Conservation (phyloP, 2,329 filamentous ascomycete species). For the Penicillium sp. region DNA sequence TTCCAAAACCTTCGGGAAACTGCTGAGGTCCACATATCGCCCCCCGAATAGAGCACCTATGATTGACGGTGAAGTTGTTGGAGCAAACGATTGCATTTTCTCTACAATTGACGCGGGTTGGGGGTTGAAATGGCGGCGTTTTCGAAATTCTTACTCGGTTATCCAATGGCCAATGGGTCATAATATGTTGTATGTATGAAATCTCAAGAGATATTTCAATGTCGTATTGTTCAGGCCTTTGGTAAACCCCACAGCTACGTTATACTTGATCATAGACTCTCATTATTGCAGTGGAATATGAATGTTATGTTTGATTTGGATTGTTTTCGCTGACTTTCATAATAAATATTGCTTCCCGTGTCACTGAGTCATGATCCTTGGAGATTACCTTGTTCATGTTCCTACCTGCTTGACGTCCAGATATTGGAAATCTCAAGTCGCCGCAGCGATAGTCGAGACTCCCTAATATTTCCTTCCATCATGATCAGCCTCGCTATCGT, state of each 20-base stretch:
- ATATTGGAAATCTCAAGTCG: not conserved
- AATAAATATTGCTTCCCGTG: not conserved
- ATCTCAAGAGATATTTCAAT: not conserved
- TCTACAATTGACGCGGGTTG: conserved; percentile 2
- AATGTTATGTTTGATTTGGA: not conserved
- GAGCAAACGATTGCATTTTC: not conserved
- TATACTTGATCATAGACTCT: not conserved
- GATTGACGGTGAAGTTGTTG: conserved; percentile 5
- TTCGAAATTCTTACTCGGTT: not conserved
- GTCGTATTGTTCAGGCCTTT: not conserved
- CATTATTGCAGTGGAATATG: not conserved
- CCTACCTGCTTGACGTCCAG: not conserved
- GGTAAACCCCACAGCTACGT: not conserved
- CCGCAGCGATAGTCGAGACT: not conserved
- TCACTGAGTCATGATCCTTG: not conserved
- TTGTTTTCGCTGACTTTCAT: not conserved
- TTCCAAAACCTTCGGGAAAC: conserved; percentile 39
- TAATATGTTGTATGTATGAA: conserved; percentile 9
- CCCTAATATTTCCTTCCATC: conserved; percentile 10
- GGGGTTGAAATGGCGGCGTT: conserved; percentile 5
- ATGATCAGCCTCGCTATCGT: conserved; percentile 23
- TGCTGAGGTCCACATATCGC: conserved; percentile 14
- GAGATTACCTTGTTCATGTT: not conserved
- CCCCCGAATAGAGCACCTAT: not conserved
- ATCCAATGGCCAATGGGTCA: conserved; percentile 2